These are phyloP conservation scores for Cercospora nicotianae DNA, from an alignment of 2,329 filamentous ascomycete species.

Conservation along the genomic window DNA sequence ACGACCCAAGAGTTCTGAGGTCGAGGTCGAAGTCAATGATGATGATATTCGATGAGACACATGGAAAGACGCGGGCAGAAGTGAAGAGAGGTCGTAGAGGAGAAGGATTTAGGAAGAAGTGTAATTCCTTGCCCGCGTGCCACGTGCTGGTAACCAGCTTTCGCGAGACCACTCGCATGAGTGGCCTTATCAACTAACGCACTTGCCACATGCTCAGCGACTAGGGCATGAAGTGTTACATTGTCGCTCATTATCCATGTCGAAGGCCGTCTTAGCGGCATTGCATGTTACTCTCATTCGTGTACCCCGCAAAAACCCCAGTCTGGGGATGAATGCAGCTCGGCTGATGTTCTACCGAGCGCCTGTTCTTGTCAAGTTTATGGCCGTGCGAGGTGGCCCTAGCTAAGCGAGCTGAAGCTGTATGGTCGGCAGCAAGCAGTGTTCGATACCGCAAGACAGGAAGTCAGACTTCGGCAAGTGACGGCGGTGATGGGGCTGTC, in stretches of 20 bases:
- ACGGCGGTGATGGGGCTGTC: not conserved
- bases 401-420: not conserved
- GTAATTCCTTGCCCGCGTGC: not conserved
- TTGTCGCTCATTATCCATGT: not conserved
- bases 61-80: not conserved
- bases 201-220: not conserved
- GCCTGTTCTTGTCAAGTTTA: not conserved
- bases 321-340: constrained; percentile 4
- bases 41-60: not conserved
- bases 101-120: not conserved
- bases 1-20: not conserved
- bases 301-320: constrained; percentile 10
- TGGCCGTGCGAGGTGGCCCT: not conserved
- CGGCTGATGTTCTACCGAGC: constrained; percentile 5
- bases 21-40: not conserved
- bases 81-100: not conserved
- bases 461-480: not conserved
- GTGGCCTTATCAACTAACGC: not conserved
- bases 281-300: not conserved
- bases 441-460: not conserved
- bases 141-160: constrained; percentile 3
- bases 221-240: not conserved
- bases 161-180: not conserved
- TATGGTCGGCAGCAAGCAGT: not conserved
- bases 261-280: not conserved